Base-by-base conservation (phyloP, 2,329 filamentous ascomycete genomes). In the Penicillium sp. region DNA sequence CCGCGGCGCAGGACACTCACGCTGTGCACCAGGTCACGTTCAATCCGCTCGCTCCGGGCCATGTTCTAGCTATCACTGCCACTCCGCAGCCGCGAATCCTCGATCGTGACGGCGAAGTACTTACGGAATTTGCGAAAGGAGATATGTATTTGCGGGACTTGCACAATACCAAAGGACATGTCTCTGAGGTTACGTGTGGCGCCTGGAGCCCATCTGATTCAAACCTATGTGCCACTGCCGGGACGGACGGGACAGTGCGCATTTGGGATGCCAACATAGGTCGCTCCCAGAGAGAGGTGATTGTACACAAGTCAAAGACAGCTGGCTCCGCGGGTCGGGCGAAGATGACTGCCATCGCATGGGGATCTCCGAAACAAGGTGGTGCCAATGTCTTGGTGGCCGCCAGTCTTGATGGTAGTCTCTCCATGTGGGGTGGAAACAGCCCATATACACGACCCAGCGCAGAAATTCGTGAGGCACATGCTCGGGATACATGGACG, bases 81-180 rank as follows among this genome's bases (percentile, higher is more conserved):
- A 88, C 92, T 34, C 86, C 92, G 1, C 92, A 97, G 68, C 89
- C 92, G 11, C 91, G 90, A 68, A 84, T 99, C 19, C 79, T 97
- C 68, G 88, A 83, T 61, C 84, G 93, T 63, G 92, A 99, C 73
- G 93, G 93, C 33, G 89, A 95, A 37, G 79, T 87, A 7, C 62
- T 95, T 41, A 86, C 86, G 1, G 90, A 96, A 64, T 97, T 95
- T 58, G 86, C 90, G 59, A 99, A 99, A 72, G 93, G 93, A 38
- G 93, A 99, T 67, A 97, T 97, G 91, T 99, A 99, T 64, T 74
- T 99, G 58, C 82, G 92, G 46, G 93, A 99, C 68, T 95, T 97
- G 87, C 83, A 96, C 71, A 91, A 97, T 67, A 99, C 93, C 4
- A 97, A 96, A 68, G 93, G 93, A 1, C 93, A 99, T 71, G 84